These are phyloP conservation scores for Acrocalymma vagum DNA, from an alignment of 2,329 filamentous ascomycete species.

Conservation along the genomic window DNA sequence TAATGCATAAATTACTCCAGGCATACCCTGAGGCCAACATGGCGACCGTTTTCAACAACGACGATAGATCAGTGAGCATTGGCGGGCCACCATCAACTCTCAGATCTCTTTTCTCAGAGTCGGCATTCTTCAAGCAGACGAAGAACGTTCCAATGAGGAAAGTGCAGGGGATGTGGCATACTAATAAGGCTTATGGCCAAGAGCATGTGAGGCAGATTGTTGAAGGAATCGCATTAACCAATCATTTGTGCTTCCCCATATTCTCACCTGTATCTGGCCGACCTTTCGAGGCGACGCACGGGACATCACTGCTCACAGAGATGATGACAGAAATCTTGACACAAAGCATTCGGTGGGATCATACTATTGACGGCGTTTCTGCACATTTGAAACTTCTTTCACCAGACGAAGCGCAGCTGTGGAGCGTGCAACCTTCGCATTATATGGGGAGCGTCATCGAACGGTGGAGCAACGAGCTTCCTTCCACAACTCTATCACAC, in stretches of 20 bases:
- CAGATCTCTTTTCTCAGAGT: constrained; percentile 25
- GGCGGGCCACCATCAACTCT: constrained; percentile 32
- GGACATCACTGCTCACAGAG: too few relatives aligned
- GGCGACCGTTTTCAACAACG: constrained; percentile 1
- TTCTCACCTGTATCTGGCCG: too few relatives aligned
- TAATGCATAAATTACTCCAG: too few relatives aligned
- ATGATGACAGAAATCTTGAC: too few relatives aligned
- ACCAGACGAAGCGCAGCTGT: background rate
- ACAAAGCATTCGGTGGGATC: too few relatives aligned
- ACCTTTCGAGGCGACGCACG: too few relatives aligned
- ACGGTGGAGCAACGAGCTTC: background rate
- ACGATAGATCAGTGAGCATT: constrained; percentile 42
- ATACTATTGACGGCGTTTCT: too few relatives aligned
- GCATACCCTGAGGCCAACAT: background rate
- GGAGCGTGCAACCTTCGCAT: constrained; percentile 1
- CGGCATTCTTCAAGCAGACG: constrained; percentile 14
- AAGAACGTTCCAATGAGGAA: constrained; percentile 1
- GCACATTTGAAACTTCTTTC: background rate
- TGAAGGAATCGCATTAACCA: too few relatives aligned
- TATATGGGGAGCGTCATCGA: constrained; percentile 1
- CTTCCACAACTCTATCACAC: background rate
- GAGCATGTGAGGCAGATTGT: too few relatives aligned
- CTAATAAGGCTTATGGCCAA: too few relatives aligned
- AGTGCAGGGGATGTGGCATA: too few relatives aligned
- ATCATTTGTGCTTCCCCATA: too few relatives aligned